Evolutionary conservation across 345 rosid species (phyloP).

Genomic region (Salix viminalis): DNA sequence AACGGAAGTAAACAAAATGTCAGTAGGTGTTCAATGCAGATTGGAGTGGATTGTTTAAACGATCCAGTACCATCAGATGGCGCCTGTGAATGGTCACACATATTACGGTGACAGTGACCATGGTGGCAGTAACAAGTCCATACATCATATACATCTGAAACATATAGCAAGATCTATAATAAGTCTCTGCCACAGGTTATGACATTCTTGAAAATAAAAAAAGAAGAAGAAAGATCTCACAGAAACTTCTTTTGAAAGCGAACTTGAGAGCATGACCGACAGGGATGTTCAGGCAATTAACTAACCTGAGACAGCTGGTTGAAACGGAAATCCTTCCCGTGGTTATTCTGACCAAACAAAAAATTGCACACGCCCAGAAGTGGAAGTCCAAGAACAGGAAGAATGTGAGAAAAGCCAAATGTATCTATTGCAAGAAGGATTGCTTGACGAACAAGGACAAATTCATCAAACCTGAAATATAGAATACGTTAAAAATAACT

Average conservation of each 20-base stretch:
- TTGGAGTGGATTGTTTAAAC: background rate
- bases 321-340: constrained; percentile 8
- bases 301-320: constrained; percentile 54
- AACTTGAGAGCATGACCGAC: no score
- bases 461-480: constrained; percentile 82
- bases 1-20: background rate
- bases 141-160: constrained; percentile 67
- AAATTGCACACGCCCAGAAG: constrained; percentile 35
- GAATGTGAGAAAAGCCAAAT: constrained; percentile 78
- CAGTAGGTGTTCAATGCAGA: background rate
- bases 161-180: background rate
- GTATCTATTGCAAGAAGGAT: constrained; percentile 82
- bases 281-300: background rate
- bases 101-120: constrained; percentile 55
- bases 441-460: constrained; percentile 79
- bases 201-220: background rate
- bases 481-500: constrained; percentile 1
- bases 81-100: constrained; percentile 85
- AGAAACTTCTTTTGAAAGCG: background rate
- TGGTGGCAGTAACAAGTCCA: constrained; percentile 54
- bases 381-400: constrained; percentile 78
- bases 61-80: constrained; percentile 69
- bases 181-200: constrained; percentile 5
- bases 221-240: background rate
- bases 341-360: constrained; percentile 24